These are phyloP conservation scores for Blastocystis sp. DNA, from an alignment of 352 stramenopile genomes.

Conservation along the genomic window DNA sequence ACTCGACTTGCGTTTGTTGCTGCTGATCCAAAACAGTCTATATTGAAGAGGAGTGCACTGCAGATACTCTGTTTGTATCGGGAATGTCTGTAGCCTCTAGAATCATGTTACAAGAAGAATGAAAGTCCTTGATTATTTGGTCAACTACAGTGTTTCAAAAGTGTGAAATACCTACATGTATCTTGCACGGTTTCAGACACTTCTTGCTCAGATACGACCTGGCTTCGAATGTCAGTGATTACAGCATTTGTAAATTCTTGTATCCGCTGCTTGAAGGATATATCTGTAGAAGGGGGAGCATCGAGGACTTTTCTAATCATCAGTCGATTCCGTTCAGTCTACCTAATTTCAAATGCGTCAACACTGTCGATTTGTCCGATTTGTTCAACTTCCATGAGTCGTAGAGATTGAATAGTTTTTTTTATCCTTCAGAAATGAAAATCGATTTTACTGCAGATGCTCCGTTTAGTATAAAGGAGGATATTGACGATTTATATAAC, in stretches of 20 bases:
- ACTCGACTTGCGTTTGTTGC: neutral
- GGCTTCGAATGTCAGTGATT: neutral
- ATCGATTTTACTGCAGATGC: slow-evolving; percentile 46
- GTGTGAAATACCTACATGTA: neutral
- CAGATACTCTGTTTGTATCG: slow-evolving; percentile 3
- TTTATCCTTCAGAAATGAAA: neutral
- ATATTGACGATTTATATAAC: slow-evolving; percentile 31
- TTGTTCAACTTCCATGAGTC: neutral
- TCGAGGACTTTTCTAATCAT: neutral
- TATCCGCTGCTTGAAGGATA: neutral
- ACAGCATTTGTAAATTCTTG: neutral
- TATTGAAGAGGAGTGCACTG: neutral
- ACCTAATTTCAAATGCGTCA: slow-evolving; percentile 15
- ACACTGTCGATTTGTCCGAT: neutral
- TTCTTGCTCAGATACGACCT: neutral
- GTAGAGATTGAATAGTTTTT: neutral
- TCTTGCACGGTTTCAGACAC: neutral
- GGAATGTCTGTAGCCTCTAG: neutral
- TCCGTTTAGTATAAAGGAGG: slow-evolving; percentile 34
- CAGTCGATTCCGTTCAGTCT: neutral
- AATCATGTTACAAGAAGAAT: neutral
- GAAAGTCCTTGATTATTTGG: slow-evolving; percentile 11
- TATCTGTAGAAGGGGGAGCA: neutral
- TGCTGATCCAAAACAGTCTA: slow-evolving; percentile 1
- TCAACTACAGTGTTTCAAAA: neutral